Evolutionary conservation across 192 early-diverging fungal genomes (phyloP).

Genomic region (Endogone sp.): DNA sequence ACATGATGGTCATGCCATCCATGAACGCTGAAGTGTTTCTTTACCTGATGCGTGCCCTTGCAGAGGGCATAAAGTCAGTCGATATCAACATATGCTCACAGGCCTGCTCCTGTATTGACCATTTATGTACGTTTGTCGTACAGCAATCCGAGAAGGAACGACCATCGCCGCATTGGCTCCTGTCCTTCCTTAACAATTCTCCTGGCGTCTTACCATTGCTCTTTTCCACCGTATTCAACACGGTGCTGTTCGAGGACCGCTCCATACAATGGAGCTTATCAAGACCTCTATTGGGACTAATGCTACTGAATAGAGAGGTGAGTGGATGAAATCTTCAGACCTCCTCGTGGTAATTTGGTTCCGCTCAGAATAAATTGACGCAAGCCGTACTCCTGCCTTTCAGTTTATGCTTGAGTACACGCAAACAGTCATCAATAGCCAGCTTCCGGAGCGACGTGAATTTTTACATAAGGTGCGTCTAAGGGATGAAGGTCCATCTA

Average conservation of each 20-base stretch:
- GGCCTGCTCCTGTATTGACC: slow-evolving; percentile 70
- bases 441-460: slow-evolving; percentile 42
- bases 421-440: slow-evolving; percentile 45
- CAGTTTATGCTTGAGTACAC: slow-evolving; percentile 51
- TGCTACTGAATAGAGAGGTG: slow-evolving; percentile 69
- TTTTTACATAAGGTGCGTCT: slow-evolving; percentile 28
- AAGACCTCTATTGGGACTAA: slow-evolving; percentile 73
- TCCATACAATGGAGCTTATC: slow-evolving; percentile 82
- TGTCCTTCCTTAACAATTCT: slow-evolving; percentile 47
- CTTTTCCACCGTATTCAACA: slow-evolving; percentile 64
- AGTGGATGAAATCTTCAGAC: too few species aligned
- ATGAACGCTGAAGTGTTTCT: slow-evolving; percentile 55
- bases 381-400: background rate
- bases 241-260: slow-evolving; percentile 76
- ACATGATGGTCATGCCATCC: slow-evolving; percentile 56
- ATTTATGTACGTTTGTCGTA: slow-evolving; percentile 66
- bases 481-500: too few species aligned
- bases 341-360: too few species aligned
- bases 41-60: slow-evolving; percentile 72
- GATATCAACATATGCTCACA: slow-evolving; percentile 53
- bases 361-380: background rate
- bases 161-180: slow-evolving; percentile 47
- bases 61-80: slow-evolving; percentile 62
- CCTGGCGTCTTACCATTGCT: slow-evolving; percentile 61
- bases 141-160: slow-evolving; percentile 32